A percentile compares a stretch with the other conserved stretches of the same genome.
Conservation (phyloP, 1,284 basidiomycete genomes). For the Fistulinella staudtii region DNA sequence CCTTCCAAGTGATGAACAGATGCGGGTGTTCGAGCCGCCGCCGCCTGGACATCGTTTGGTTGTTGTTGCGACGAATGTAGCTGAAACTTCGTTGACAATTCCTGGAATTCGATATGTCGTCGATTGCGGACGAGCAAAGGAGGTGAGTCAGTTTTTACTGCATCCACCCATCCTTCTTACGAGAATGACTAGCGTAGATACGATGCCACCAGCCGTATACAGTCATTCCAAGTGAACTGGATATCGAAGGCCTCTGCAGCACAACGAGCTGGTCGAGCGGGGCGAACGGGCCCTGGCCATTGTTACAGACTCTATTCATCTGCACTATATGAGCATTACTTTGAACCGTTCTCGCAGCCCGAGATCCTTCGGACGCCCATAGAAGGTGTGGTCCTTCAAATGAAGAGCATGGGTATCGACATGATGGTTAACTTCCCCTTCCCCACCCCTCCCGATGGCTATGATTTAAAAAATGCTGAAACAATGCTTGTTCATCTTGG, state of each 20-base stretch:
- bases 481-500: slow-evolving; percentile 78
- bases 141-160: slow-evolving; percentile 47
- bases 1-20: slow-evolving; percentile 94
- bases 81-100: slow-evolving; percentile 96
- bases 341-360: slow-evolving; percentile 82
- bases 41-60: slow-evolving; percentile 85
- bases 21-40: slow-evolving; percentile 91
- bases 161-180: slow-evolving; percentile 3
- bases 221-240: slow-evolving; percentile 93
- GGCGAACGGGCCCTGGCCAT: slow-evolving; percentile 90
- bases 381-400: slow-evolving; percentile 94
- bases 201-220: slow-evolving; percentile 93
- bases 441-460: slow-evolving; percentile 92
- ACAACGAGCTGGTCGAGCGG: slow-evolving; percentile 93
- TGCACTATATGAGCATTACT: slow-evolving; percentile 87
- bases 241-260: slow-evolving; percentile 95
- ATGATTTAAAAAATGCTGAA: slow-evolving; percentile 79
- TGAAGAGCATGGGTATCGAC: slow-evolving; percentile 99
- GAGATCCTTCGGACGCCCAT: slow-evolving; percentile 97
- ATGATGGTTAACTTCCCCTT: slow-evolving; percentile 97
- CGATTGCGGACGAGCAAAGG: slow-evolving; percentile 95
- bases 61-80: slow-evolving; percentile 97
- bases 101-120: slow-evolving; percentile 98
- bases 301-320: slow-evolving; percentile 95
- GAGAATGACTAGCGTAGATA: slow-evolving; percentile 77